Percentiles rank a stretch among this genome's conserved stretches.
These are phyloP conservation scores for Globisporangium polare DNA, from an alignment of 352 stramenopile genomes.

Conservation along the genomic window DNA sequence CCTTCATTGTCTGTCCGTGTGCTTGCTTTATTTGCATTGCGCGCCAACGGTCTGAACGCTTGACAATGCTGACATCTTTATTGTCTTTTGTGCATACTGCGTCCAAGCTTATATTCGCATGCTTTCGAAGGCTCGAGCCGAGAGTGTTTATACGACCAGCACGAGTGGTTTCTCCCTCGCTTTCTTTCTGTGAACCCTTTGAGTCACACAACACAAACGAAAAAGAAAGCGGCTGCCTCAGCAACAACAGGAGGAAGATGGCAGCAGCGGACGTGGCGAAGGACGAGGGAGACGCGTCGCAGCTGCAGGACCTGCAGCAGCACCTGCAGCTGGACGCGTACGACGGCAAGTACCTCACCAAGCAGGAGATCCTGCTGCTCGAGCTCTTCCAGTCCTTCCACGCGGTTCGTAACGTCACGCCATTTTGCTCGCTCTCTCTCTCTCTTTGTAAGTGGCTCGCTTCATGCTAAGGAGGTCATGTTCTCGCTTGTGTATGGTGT, in stretches of 20 bases:
- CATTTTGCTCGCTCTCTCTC: slow-evolving; percentile 1
- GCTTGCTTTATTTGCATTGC: not conserved
- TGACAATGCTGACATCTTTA: no score
- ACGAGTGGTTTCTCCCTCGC: no score
- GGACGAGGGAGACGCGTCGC: slow-evolving; percentile 41
- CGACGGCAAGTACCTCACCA: slow-evolving; percentile 71
- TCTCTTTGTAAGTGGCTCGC: not conserved
- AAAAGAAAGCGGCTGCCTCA: not conserved
- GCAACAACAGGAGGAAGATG: not conserved
- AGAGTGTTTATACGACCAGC: no score
- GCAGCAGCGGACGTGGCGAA: slow-evolving; percentile 10
- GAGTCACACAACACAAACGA: not conserved
- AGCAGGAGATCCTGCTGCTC: slow-evolving; percentile 70
- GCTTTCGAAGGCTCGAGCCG: no score
- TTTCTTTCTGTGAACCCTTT: no score
- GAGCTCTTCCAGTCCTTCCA: slow-evolving; percentile 54
- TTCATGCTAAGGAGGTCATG: not conserved
- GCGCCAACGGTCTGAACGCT: slow-evolving; percentile 1
- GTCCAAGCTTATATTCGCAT: no score
- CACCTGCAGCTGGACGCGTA: slow-evolving; percentile 70
- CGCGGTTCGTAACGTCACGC: slow-evolving; percentile 14
- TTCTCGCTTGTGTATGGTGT: not conserved
- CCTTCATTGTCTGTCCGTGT: not conserved
- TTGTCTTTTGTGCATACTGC: no score
- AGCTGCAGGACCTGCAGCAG: slow-evolving; percentile 54